phyloP scores from a whole-genome alignment of 2,329 filamentous ascomycete genomes.

The Botrytis paeoniae region DNA sequence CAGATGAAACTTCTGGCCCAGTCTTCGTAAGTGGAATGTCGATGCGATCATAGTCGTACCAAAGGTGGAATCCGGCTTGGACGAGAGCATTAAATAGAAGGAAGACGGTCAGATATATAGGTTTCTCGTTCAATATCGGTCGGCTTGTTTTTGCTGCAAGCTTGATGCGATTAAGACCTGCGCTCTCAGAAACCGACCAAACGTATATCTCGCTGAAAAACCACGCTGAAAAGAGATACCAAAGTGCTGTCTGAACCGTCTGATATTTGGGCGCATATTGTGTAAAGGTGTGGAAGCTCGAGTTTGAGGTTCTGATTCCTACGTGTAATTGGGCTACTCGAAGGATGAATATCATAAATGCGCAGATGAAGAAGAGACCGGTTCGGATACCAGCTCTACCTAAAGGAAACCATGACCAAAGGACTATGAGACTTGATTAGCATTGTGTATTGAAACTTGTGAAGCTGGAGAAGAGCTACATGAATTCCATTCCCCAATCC shows the following conservation, averaged over 20 bases:
- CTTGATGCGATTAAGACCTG: conserved; percentile 71
- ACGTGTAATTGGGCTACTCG: conserved; percentile 82
- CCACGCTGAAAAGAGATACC: conserved; percentile 75
- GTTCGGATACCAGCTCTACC: conserved; percentile 73
- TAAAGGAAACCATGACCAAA: conserved; percentile 86
- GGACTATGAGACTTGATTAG: conserved; percentile 47
- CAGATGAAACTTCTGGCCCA: conserved; percentile 34
- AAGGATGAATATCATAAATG: conserved; percentile 75
- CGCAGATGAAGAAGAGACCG: conserved; percentile 70
- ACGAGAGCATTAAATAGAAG: conserved; percentile 64
- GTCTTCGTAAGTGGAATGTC: conserved; percentile 43
- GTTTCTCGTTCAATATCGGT: conserved; percentile 77
- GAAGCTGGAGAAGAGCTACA: conserved; percentile 39
- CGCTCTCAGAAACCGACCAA: conserved; percentile 59
- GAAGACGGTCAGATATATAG: conserved; percentile 73
- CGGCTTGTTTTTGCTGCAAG: conserved; percentile 67
- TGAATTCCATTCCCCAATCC: conserved; percentile 66
- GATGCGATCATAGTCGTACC: conserved; percentile 66
- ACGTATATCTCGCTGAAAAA: conserved; percentile 80
- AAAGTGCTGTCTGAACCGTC: conserved; percentile 67
- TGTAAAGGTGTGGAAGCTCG: conserved; percentile 62
- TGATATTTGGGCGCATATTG: conserved; percentile 52
- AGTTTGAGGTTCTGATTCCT: conserved; percentile 67
- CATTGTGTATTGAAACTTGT: background rate
- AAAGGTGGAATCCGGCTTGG: conserved; percentile 70